A percentile compares a stretch with the other conserved stretches of the same genome.
phyloP scores from a whole-genome alignment of 2,329 filamentous ascomycete species.

The Aspergillus japonicus region DNA sequence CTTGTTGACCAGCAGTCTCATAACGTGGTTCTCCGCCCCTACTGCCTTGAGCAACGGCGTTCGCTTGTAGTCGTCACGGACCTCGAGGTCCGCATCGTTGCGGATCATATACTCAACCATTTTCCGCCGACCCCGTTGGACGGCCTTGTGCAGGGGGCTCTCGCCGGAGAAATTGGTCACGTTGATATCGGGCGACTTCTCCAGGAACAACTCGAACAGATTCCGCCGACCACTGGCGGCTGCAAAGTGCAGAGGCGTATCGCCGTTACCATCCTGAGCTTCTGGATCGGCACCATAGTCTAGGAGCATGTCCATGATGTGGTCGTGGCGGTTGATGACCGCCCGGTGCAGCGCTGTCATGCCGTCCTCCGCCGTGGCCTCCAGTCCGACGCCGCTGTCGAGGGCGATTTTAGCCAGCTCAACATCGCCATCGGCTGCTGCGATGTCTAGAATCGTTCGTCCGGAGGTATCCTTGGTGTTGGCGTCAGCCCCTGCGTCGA shows the following conservation, averaged over 20 bases:
- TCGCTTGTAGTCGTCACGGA: constrained; percentile 23
- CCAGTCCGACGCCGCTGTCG: constrained; percentile 15
- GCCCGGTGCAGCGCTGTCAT: constrained; percentile 24
- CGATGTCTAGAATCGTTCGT: constrained; percentile 21
- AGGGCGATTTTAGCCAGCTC: constrained; percentile 18
- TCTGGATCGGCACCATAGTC: constrained; percentile 24
- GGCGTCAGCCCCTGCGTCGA: constrained; percentile 26
- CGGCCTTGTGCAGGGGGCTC: constrained; percentile 31
- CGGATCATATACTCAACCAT: constrained; percentile 29
- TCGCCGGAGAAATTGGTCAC: constrained; percentile 27
- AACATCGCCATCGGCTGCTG: constrained; percentile 18
- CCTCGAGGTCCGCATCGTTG: constrained; percentile 25
- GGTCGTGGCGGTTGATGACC: constrained; percentile 22
- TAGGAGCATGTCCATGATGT: constrained; percentile 26
- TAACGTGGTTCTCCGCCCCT: constrained; percentile 18
- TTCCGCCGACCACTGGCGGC: constrained; percentile 16
- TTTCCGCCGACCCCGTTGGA: constrained; percentile 26
- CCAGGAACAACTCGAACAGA: constrained; percentile 23
- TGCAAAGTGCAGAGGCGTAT: constrained; percentile 26
- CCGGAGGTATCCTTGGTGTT: constrained; percentile 21
- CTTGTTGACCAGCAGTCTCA: constrained; percentile 23
- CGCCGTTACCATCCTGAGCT: constrained; percentile 26
- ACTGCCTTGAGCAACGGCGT: constrained; percentile 25
- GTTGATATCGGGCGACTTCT: constrained; percentile 25
- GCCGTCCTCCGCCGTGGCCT: constrained; percentile 18